Evolutionary conservation across 1,284 basidiomycete genomes (phyloP).

Genomic region (Apiotrichum gamsii): DNA sequence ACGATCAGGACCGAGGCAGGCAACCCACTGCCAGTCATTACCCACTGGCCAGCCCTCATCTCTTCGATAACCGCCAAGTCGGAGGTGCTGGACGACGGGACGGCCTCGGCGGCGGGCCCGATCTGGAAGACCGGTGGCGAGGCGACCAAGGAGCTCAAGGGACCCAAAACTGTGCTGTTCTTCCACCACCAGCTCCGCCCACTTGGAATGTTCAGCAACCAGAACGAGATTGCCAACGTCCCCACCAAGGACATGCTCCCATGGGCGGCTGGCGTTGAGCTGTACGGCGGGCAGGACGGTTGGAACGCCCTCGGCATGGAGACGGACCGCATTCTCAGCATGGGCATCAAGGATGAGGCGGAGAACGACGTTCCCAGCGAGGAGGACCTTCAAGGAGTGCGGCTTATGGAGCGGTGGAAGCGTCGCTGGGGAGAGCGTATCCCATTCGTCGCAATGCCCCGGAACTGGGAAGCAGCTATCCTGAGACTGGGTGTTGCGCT

Average conservation of each 20-base stretch:
- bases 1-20: too few species aligned
- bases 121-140: conserved; percentile 17
- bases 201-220: conserved; percentile 31
- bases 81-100: conserved; percentile 5
- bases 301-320: conserved; percentile 28
- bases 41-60: conserved; percentile 41
- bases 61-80: conserved; percentile 8
- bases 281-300: conserved; percentile 28
- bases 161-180: background rate
- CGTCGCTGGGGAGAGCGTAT: conserved; percentile 26
- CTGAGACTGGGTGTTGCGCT: conserved; percentile 30
- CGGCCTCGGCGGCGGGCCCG: conserved; percentile 12
- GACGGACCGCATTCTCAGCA: conserved; percentile 20
- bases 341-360: conserved; percentile 22
- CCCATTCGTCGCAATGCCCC: conserved; percentile 25
- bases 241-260: conserved; percentile 29
- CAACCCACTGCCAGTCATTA: conserved; percentile 21
- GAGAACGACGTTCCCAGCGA: conserved; percentile 9
- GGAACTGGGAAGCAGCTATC: conserved; percentile 25
- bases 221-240: conserved; percentile 18
- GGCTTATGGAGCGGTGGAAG: conserved; percentile 23
- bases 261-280: conserved; percentile 25
- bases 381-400: background rate
- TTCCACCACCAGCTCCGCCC: conserved; percentile 29
- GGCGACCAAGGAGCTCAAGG: conserved; percentile 5